These are phyloP conservation scores for Raphanus raphanistrum DNA, from an alignment of 345 rosid species.

Conservation along the genomic window DNA sequence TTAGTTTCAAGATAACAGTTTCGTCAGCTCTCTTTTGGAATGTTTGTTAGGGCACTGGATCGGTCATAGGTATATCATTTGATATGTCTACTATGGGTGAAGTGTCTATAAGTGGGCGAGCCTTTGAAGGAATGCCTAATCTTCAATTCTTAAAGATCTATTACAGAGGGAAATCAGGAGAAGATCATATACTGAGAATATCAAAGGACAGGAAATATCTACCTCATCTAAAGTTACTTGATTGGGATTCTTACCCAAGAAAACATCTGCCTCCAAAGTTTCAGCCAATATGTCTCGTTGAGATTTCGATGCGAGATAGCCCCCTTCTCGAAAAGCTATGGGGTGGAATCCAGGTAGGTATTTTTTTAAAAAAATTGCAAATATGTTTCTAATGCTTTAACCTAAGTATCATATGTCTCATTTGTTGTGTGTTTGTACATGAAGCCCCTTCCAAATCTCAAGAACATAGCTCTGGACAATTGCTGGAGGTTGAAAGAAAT, in stretches of 20 bases:
- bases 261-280: constrained; percentile 23
- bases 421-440: neutral
- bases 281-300: neutral
- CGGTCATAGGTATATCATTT: neutral
- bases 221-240: neutral
- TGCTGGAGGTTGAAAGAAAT: neutral
- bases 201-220: no score
- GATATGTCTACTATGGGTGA: neutral
- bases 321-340: constrained; percentile 1
- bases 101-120: neutral
- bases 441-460: neutral
- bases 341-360: neutral
- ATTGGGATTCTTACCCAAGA: constrained; percentile 8
- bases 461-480: neutral
- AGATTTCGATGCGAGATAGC: neutral
- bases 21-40: neutral
- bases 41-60: neutral
- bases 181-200: no score
- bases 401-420: neutral
- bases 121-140: neutral
- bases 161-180: no score
- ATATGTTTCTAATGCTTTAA: neutral
- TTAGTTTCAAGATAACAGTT: neutral
- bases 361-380: neutral
- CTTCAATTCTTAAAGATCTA: neutral